phyloP scores from a whole-genome alignment of 1,139 yeast genomes.

The Yamadazyma sp. region DNA sequence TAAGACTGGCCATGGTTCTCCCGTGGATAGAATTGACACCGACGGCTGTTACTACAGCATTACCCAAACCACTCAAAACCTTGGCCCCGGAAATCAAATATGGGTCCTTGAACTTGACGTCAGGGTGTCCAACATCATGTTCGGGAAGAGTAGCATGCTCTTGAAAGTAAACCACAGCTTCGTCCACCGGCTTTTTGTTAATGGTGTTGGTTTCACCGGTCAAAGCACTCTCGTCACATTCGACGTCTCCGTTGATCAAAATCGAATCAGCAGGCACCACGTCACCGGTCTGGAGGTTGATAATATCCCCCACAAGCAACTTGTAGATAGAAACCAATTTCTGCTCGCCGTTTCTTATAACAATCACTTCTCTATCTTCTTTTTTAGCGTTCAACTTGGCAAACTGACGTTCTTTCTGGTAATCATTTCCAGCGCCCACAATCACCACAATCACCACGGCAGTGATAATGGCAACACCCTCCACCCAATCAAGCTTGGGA shows the following conservation, averaged over 20 bases:
- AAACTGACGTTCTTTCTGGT: conserved; percentile 93
- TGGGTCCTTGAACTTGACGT: conserved; percentile 59
- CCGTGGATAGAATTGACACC: conserved; percentile 91
- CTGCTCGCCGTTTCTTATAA: conserved; percentile 71
- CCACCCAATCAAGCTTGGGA: conserved; percentile 95
- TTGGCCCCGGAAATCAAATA: conserved; percentile 90
- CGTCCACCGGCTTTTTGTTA: conserved; percentile 57
- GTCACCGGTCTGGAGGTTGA: conserved; percentile 89
- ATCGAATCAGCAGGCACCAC: conserved; percentile 88
- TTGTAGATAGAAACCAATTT: conserved; percentile 71
- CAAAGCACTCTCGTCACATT: conserved; percentile 87
- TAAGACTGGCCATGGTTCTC: conserved; percentile 79
- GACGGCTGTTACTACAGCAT: conserved; percentile 84
- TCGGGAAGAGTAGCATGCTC: conserved; percentile 25
- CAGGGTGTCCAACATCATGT: conserved; percentile 51
- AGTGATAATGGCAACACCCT: conserved; percentile 94
- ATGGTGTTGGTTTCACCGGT: conserved; percentile 93
- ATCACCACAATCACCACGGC: conserved; percentile 89
- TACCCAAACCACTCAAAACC: conserved; percentile 82
- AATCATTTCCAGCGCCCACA: conserved; percentile 94
- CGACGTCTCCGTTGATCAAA: conserved; percentile 73
- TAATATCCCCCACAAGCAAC: conserved; percentile 80
- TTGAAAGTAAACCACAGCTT: conserved; percentile 40
- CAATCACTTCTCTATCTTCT: conserved; percentile 80
- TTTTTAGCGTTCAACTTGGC: conserved; percentile 82